Evolutionary conservation across 1,284 basidiomycete genomes (phyloP), one percentile per base, ranked within the genome.

Genomic region (Malassezia caprae): DNA sequence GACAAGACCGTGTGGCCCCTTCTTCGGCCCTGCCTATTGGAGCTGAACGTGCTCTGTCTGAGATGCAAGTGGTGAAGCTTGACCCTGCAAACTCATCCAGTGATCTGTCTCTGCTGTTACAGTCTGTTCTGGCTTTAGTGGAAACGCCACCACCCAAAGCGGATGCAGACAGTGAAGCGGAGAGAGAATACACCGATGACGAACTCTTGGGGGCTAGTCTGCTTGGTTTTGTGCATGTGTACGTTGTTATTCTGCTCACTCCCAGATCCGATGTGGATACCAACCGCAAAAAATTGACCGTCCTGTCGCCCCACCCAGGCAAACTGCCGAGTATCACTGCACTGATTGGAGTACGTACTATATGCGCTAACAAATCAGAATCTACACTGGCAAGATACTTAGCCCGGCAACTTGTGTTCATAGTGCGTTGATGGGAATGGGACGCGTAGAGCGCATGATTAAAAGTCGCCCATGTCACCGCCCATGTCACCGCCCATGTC

Each of bases 21-120:
- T 68, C 68, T 1, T 69, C 67, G 3, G 72, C 72, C 0, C 42
- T 74, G 28, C 72, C 72, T 6, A 74, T 74, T 34, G 72, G 72
- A 13, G 67, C 69, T 2, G 53, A 55, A 2, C 53, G 72, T 1
- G 66, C 63, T 8, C 51, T 72, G 23, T 65, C 63, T 8, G 67
- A 67, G 44, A 68, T 71, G 19, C 70, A 73, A 31, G 55, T 72
- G 5, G 62, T 68, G 45, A 69, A 72, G 47, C 56, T 74, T 11
- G 68, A 72, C 21, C 69, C 63, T 13, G 53, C 56, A 23, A 68
- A 69, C 48, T 66, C 63, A 4, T 50, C 65, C 0, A 62, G 60
- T 3, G 72, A 74, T 35, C 64, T 70, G 43, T 58, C 64, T 6
- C 53, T 54, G 8, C 45, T 74, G 3, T 40, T 71, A 11, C 63